These are phyloP conservation scores for Triadica sebifera DNA, from an alignment of 345 rosid species.

Conservation along the genomic window DNA sequence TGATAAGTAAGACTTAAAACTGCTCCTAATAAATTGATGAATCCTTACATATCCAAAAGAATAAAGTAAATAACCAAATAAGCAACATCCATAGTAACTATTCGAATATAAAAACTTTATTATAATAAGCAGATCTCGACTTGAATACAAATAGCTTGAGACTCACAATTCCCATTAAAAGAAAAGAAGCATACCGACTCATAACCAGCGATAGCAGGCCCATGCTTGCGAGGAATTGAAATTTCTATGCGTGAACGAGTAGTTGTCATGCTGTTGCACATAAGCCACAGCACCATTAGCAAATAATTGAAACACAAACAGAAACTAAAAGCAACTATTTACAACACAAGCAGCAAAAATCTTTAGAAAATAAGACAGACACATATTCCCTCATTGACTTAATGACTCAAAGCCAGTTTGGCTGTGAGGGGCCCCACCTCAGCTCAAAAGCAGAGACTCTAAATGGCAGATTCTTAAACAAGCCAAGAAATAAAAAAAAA, in stretches of 20 bases:
- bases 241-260: conserved; percentile 83
- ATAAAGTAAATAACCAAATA: not conserved
- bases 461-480: no score
- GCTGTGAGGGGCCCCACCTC: no score
- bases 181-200: conserved; percentile 46
- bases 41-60: not conserved
- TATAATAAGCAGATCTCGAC: not conserved
- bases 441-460: no score
- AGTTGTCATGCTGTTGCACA: conserved; percentile 65
- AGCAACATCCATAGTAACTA: not conserved
- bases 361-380: not conserved
- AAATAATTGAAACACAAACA: not conserved
- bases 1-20: conserved; percentile 15
- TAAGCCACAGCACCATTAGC: not conserved
- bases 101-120: not conserved
- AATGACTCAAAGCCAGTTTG: not conserved
- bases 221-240: conserved; percentile 95
- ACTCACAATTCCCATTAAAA: not conserved
- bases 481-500: no score
- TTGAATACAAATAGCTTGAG: not conserved
- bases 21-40: not conserved
- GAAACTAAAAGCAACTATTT: not conserved
- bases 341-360: not conserved
- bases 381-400: not conserved
- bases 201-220: conserved; percentile 98